A percentile compares a stretch with the other conserved stretches of the same genome.
phyloP scores from a whole-genome alignment of 176 grass and related monocot genomes.

The Stipa capillata region DNA sequence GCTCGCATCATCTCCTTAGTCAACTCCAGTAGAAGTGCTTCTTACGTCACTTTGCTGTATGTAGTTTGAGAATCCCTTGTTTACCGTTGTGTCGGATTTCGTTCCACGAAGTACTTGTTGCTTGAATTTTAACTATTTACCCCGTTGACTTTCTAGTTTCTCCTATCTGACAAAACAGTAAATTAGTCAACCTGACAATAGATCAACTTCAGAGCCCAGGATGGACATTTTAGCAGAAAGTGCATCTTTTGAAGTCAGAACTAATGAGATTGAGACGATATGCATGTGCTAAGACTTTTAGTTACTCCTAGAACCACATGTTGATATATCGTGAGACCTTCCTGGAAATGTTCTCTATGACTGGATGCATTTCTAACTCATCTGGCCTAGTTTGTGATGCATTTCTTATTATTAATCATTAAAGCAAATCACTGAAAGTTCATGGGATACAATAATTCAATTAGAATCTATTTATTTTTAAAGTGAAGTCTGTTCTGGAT shows the following conservation, averaged over 20 bases:
- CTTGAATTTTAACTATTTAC: background rate
- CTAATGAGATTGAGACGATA: background rate
- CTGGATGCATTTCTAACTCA: background rate
- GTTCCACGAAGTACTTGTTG: background rate
- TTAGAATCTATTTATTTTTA: background rate
- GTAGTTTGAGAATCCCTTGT: background rate
- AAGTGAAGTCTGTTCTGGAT: background rate
- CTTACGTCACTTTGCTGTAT: background rate
- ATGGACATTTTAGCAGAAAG: background rate
- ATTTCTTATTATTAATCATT: background rate
- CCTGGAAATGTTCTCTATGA: background rate
- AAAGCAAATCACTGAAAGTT: background rate
- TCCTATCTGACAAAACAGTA: slow-evolving; percentile 14
- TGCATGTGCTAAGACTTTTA: slow-evolving; percentile 1
- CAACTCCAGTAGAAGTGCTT: background rate
- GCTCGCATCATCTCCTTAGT: background rate
- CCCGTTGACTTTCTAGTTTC: background rate
- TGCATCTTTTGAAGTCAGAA: slow-evolving; percentile 9
- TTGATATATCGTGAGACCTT: background rate
- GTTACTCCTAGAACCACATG: background rate
- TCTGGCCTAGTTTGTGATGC: background rate
- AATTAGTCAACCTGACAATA: background rate
- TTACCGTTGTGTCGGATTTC: background rate
- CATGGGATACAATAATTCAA: background rate
- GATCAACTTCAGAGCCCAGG: slow-evolving; percentile 9